Evolutionary conservation across 176 grass and related monocot species (phyloP).

Genomic region (Carex scoparia): DNA sequence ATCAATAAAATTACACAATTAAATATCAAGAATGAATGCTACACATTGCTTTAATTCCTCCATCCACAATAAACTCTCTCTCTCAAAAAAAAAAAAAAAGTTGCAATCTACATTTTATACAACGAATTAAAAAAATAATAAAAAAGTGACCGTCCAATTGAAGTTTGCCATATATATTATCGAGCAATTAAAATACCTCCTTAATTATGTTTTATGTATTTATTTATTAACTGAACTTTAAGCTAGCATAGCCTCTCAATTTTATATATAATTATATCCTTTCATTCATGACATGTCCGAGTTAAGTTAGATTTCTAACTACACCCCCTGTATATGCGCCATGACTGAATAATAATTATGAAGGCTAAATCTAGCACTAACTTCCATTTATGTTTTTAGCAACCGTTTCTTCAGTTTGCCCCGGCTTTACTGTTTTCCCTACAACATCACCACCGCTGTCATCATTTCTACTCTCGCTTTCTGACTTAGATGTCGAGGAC

Average conservation of each 20-base stretch:
- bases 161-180: background rate
- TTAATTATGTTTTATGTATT: constrained; percentile 1
- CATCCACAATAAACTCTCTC: background rate
- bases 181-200: background rate
- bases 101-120: constrained; percentile 23
- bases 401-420: background rate
- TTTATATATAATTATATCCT: constrained; percentile 9
- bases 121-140: constrained; percentile 29
- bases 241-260: background rate
- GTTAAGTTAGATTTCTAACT: constrained; percentile 11
- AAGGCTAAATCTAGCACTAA: constrained; percentile 16
- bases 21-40: background rate
- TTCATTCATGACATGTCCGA: constrained; percentile 8
- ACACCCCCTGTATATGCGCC: background rate
- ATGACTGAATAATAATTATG: background rate
- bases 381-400: constrained; percentile 6
- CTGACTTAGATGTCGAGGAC: background rate
- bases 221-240: constrained; percentile 7
- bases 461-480: constrained; percentile 40
- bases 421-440: constrained; percentile 5
- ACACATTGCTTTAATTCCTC: background rate
- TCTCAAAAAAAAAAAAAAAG: background rate
- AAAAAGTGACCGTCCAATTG: background rate
- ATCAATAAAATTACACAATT: background rate
- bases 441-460: constrained; percentile 29